Evolutionary conservation across 257 asterid genomes (phyloP), one percentile per base, ranked within the genome.

Genomic region (Gynochthodes officinalis): DNA sequence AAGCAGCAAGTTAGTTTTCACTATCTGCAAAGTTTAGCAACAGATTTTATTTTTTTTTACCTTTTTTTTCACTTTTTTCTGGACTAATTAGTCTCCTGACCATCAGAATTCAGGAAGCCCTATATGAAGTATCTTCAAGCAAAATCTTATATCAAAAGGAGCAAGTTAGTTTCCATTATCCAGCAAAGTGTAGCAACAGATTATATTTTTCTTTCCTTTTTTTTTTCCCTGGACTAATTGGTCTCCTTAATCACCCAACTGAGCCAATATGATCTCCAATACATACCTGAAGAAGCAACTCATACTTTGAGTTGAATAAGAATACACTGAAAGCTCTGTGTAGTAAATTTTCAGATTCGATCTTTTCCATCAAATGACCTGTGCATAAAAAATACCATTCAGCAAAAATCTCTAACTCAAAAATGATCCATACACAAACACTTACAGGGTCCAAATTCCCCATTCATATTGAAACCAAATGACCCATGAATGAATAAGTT

Each of bases 301-400:
- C 98, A 65, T 81, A 88, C 74, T 90, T 90, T 10, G 96, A 89
- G 90, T 93, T 93, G 70, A 93, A 93, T 64, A 93, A 80, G 77
- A 93, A 93, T 67, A 93, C 98, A 64, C 98, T 93, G 88, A 93
- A 93, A 81, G 98, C 98, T 82, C 98, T 84, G 71, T 93, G 98
- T 64, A 93, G 84, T 83, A 88, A 67, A 73, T 93, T 90, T 71
- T 82, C 84, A 19, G 96, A 75, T 77, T 90, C 96, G 12, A 93
- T 93, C 81, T 89, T 93, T 81, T 88, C 96, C 97, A 89, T 89
- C 81, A 93, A 83, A 82, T 93, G 98, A 70, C 98, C 98, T 93
- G 88, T 86, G 78, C 32, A 69, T 62, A 16, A 62, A 32, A 35
- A 40, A 33, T 5, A 49, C 21, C 16, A 52, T 67, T 23, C 2